phyloP scores from a whole-genome alignment of 129 eudicot genomes.

The Daucus carota region DNA sequence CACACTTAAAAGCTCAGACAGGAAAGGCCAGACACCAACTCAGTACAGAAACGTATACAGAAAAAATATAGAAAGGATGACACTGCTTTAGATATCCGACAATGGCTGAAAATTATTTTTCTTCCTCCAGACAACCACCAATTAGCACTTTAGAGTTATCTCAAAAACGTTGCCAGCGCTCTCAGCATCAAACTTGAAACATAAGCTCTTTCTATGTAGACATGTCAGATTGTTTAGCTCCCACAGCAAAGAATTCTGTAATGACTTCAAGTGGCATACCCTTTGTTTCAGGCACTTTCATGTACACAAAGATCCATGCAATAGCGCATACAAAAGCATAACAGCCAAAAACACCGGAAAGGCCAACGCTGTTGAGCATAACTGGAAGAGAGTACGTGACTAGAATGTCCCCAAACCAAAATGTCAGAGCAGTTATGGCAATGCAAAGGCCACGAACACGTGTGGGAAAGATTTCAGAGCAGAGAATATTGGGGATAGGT shows the following conservation, averaged over 20 bases:
- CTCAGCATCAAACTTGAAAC: background rate
- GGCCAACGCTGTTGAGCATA: conserved; percentile 73
- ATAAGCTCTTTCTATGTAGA: conserved; percentile 13
- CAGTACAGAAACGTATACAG: background rate
- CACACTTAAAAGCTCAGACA: background rate
- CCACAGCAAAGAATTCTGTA: conserved; percentile 87
- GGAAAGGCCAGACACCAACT: background rate
- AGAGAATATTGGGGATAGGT: conserved; percentile 88
- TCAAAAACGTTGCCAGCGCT: background rate
- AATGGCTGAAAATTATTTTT: conserved; percentile 10
- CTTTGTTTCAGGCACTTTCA: conserved; percentile 92
- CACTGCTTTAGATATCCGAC: background rate
- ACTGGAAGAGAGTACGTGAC: conserved; percentile 90
- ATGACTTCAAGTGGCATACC: conserved; percentile 99
- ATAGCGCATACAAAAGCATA: conserved; percentile 66
- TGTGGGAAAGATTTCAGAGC: conserved; percentile 89
- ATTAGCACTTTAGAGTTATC: background rate
- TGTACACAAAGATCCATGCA: conserved; percentile 72
- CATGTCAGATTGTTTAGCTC: conserved; percentile 48
- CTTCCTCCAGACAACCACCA: background rate
- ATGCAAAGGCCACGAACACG: conserved; percentile 92
- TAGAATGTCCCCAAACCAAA: conserved; percentile 74
- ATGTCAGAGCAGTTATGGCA: conserved; percentile 78
- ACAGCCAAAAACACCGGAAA: conserved; percentile 75
- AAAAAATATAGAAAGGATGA: conserved; percentile 1